Evolutionary conservation across 2,329 filamentous ascomycete species (phyloP).

Genomic region (Tolypocladium capitatum): DNA sequence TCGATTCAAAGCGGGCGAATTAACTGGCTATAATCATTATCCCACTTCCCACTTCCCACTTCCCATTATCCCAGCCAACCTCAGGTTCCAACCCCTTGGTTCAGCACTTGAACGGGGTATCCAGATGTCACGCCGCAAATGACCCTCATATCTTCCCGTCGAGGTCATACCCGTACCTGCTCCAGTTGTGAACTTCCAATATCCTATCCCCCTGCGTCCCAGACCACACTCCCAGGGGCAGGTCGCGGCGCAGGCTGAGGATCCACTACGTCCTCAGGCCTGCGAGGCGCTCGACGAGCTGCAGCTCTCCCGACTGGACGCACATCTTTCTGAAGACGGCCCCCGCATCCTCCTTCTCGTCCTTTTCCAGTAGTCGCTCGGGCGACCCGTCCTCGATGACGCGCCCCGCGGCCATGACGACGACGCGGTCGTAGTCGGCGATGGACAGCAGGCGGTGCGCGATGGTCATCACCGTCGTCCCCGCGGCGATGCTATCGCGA

Average conservation of each 20-base stretch:
- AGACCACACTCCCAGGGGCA: not conserved
- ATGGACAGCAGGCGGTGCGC: constrained; percentile 46
- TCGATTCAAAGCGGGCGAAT: not conserved
- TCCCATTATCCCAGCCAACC: not conserved
- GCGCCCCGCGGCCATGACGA: constrained; percentile 58
- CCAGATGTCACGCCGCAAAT: not conserved
- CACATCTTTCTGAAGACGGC: constrained; percentile 1
- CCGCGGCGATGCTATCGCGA: constrained; percentile 47
- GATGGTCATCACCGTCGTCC: constrained; percentile 57
- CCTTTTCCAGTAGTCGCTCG: not conserved
- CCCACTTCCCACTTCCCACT: too few relatives aligned
- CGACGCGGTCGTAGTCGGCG: constrained; percentile 58
- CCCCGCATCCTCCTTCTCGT: not conserved
- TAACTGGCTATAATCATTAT: too few relatives aligned
- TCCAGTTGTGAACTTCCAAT: not conserved
- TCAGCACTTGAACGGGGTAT: not conserved
- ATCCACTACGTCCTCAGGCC: not conserved
- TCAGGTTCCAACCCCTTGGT: not conserved
- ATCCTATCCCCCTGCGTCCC: not conserved
- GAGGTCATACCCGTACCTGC: not conserved
- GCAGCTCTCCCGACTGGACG: not conserved
- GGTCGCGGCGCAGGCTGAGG: not conserved
- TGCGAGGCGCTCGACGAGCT: not conserved
- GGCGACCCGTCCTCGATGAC: constrained; percentile 39
- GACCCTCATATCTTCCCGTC: not conserved